These are phyloP conservation scores for Moesziomyces parantarcticus DNA, from an alignment of 1,284 basidiomycete genomes.

Conservation along the genomic window DNA sequence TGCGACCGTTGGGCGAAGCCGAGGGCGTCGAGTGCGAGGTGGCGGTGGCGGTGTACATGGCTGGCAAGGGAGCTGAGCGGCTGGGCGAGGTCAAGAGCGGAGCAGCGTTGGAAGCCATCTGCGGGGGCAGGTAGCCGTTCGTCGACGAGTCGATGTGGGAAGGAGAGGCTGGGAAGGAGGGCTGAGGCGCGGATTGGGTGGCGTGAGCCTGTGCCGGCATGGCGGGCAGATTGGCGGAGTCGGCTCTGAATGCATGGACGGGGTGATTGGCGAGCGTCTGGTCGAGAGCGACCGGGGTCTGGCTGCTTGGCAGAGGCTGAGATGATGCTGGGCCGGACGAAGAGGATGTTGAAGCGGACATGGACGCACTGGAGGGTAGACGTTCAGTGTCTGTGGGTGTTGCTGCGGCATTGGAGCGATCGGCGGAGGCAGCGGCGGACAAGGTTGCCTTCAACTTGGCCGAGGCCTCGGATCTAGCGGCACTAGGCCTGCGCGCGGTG, in stretches of 20 bases:
- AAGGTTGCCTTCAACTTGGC: slow-evolving; percentile 47
- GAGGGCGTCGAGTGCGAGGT: slow-evolving; percentile 7
- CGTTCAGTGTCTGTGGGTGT: neutral
- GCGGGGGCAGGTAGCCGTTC: slow-evolving; percentile 9
- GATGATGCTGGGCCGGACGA: slow-evolving; percentile 1
- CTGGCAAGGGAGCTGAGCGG: slow-evolving; percentile 27
- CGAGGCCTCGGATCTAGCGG: slow-evolving; percentile 40
- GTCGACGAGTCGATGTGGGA: slow-evolving; percentile 4
- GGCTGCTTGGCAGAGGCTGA: slow-evolving; percentile 5
- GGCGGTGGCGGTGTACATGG: slow-evolving; percentile 4
- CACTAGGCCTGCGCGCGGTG: slow-evolving; percentile 25
- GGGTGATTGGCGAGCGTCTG: slow-evolving; percentile 11
- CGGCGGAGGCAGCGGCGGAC: slow-evolving; percentile 31
- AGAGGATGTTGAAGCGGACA: slow-evolving; percentile 11
- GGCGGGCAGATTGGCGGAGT: slow-evolving; percentile 24
- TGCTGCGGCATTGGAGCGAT: slow-evolving; percentile 10
- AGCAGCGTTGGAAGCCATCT: slow-evolving; percentile 9
- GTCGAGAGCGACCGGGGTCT: slow-evolving; percentile 8
- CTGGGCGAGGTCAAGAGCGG: slow-evolving; percentile 31
- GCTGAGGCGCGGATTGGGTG: neutral
- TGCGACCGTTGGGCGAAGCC: slow-evolving; percentile 33
- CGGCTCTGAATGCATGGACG: slow-evolving; percentile 14
- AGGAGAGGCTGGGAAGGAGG: neutral
- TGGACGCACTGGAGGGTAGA: neutral
- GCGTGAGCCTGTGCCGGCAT: slow-evolving; percentile 31